Conservation (phyloP, 78 protist genomes). For the Anaeramoeba flamelloides region DNA sequence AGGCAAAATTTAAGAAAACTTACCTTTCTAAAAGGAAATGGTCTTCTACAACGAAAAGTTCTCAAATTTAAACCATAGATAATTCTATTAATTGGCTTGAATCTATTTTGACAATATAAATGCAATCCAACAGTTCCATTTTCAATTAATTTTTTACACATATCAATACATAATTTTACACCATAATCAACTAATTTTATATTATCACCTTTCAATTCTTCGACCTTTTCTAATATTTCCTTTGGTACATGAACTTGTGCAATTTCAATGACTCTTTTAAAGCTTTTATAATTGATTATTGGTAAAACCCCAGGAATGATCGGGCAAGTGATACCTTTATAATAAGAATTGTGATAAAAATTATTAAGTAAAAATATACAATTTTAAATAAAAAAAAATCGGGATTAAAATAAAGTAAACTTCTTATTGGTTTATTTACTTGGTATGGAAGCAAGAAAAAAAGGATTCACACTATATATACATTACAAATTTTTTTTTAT, state of each 20-base stretch:
- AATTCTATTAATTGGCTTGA: conserved; percentile 34
- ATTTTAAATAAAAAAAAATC: no score
- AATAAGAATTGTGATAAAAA: no score
- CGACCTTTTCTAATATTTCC: conserved; percentile 32
- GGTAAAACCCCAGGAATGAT: conserved; percentile 93
- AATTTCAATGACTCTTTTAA: conserved; percentile 48
- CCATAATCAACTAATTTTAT: conserved; percentile 67
- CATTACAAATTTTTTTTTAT: no score
- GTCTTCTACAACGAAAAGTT: no score
- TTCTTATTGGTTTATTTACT: no score
- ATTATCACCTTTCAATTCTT: conserved; percentile 59
- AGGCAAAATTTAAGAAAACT: no score
- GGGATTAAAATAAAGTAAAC: no score
- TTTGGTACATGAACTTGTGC: conserved; percentile 46
- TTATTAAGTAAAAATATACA: no score
- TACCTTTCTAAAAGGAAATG: no score
- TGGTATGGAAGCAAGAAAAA: no score
- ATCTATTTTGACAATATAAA: conserved; percentile 81
- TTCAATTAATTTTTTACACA: conserved; percentile 36
- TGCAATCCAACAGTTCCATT: conserved; percentile 70
- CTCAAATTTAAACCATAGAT: conserved; percentile 23
- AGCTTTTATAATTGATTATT: conserved; percentile 59
- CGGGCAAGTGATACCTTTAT: conserved; percentile 78
- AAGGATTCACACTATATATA: no score
- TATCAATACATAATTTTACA: conserved; percentile 32